A percentile compares a stretch with the other conserved stretches of the same genome.
Conservation (phyloP, 1,139 yeast genomes). For the Hansenula sp. region DNA sequence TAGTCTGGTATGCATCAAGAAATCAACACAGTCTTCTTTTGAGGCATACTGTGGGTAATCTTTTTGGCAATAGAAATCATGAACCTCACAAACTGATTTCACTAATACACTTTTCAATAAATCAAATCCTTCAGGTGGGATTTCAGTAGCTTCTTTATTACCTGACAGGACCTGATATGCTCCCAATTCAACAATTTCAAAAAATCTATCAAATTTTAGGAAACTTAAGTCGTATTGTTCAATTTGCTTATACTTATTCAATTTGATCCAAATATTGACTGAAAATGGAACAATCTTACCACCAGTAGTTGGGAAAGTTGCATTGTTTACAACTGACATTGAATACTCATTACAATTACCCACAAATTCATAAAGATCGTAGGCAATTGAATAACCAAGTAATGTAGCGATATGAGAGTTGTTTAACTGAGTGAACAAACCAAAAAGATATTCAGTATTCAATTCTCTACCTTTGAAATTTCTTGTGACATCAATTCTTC, state of each 20-base stretch:
- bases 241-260: slow-evolving; percentile 7
- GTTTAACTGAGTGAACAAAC: slow-evolving; percentile 14
- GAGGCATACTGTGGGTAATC: slow-evolving; percentile 10
- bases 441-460: slow-evolving; percentile 22
- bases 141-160: background rate
- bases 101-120: slow-evolving; percentile 5
- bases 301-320: slow-evolving; percentile 9
- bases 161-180: slow-evolving; percentile 4
- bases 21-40: slow-evolving; percentile 10
- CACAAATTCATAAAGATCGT: slow-evolving; percentile 11
- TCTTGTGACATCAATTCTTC: slow-evolving; percentile 19
- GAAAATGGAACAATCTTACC: slow-evolving; percentile 10
- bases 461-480: slow-evolving; percentile 18
- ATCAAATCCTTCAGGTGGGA: background rate
- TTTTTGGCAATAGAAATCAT: slow-evolving; percentile 14
- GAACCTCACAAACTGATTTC: slow-evolving; percentile 16
- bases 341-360: slow-evolving; percentile 11
- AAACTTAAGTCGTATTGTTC: slow-evolving; percentile 12
- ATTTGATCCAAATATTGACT: slow-evolving; percentile 14
- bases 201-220: slow-evolving; percentile 9
- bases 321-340: slow-evolving; percentile 9
- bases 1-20: slow-evolving; percentile 10
- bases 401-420: slow-evolving; percentile 8
- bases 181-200: slow-evolving; percentile 4
- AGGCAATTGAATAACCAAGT: slow-evolving; percentile 13